phyloP scores from a whole-genome alignment of 1,139 yeast species.

The Kodamaea anthophila region DNA sequence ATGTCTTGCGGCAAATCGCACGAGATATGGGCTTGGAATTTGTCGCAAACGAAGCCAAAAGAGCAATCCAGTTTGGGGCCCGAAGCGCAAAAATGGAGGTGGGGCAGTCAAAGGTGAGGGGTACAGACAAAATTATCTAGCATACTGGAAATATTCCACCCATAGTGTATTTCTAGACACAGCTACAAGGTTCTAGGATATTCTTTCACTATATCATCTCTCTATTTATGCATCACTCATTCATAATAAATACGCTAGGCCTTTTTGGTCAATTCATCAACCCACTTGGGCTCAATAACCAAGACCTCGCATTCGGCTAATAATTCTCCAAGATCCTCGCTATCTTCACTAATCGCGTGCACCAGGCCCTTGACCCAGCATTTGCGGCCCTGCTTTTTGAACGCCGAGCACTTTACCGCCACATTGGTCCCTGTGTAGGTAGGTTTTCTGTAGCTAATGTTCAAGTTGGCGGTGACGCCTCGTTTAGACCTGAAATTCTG shows the following conservation, averaged over 20 bases:
- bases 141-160: constrained; percentile 3
- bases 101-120: constrained; percentile 61
- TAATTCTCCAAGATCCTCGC: constrained; percentile 13
- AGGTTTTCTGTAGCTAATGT: constrained; percentile 37
- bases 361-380: constrained; percentile 39
- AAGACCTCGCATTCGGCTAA: constrained; percentile 38
- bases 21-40: constrained; percentile 39
- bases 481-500: constrained; percentile 38
- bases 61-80: constrained; percentile 97
- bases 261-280: constrained; percentile 32
- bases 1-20: constrained; percentile 61
- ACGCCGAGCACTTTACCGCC: constrained; percentile 29
- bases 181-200: no score
- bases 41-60: constrained; percentile 71
- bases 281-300: constrained; percentile 45
- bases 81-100: constrained; percentile 87
- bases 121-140: constrained; percentile 45
- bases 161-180: no score
- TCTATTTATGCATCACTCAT: no score
- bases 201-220: no score
- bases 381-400: constrained; percentile 35
- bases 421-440: constrained; percentile 29
- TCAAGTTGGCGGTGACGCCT: constrained; percentile 44
- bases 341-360: constrained; percentile 16
- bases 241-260: no score